Base-by-base conservation (phyloP, 2,329 filamentous ascomycete genomes). In the Alternaria sp. region DNA sequence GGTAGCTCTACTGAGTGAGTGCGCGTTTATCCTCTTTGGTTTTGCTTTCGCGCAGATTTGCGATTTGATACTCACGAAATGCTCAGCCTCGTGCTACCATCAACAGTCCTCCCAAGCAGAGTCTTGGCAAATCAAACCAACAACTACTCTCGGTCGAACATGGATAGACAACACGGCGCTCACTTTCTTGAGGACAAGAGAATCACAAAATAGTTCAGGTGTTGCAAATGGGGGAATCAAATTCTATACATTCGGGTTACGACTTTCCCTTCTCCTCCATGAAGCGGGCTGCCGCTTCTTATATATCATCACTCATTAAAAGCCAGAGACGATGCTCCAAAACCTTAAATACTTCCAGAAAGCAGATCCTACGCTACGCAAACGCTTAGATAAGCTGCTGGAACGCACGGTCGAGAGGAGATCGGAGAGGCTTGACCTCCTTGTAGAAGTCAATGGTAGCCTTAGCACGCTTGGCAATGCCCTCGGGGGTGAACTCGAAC, bases 401-500 rank as follows among this genome's bases (percentile, higher is more conserved):
- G 89, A 99, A 99, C 77, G 96, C 96, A 81, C 93, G 92, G 89
- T 98, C 97, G 84, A 99, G 83, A 71, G 96, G 95, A 59, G 94
- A 97, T 83, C 96, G 93, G 78, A 97, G 80, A 52, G 84, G 87
- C 85, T 95, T 94, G 81, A 92, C 89, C 72, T 91, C 92, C 91
- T 97, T 98, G 91, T 93, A 99, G 90, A 97, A 99, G 81, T 98
- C 90, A 77, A 98, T 86, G 69, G 96, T 99, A 73, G 91, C 91
- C 68, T 93, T 83, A 65, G 95, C 96, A 77, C 96, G 93, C 91
- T 98, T 97, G 85, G 92, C 87, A 81, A 99, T 92, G 71, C 96
- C 96, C 84, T 97, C 95, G 57, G 96, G 92, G 53, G 95, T 99
- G 87, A 99, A 98, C 84, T 98, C 96, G 85, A 99, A 99, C 89